phyloP scores from a whole-genome alignment of 352 stramenopile species.

The Pythium biforme region DNA sequence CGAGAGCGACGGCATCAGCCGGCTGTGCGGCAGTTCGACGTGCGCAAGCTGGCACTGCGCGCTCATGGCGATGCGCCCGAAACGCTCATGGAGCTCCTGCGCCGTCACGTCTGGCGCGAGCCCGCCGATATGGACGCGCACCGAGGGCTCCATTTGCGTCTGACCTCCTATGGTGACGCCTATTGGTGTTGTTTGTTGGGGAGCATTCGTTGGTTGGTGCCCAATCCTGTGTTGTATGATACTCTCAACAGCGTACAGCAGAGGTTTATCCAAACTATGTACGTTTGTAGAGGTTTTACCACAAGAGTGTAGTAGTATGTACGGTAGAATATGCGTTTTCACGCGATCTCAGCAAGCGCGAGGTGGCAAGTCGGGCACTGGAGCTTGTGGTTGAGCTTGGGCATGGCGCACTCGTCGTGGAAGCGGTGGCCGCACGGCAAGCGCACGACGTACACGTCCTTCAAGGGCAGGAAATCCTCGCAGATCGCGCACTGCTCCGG shows the following conservation, averaged over 20 bases:
- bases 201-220: conserved; percentile 15
- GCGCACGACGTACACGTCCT: conserved; percentile 35
- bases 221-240: conserved; percentile 15
- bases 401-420: conserved; percentile 66
- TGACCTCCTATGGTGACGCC: background rate
- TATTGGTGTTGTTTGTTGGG: background rate
- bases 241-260: background rate
- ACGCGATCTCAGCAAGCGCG: conserved; percentile 12
- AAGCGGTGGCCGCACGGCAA: conserved; percentile 62
- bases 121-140: conserved; percentile 68
- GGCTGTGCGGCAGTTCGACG: conserved; percentile 45
- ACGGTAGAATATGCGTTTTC: background rate
- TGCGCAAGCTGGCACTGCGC: conserved; percentile 32
- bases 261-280: conserved; percentile 3
- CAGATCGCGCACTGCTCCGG: conserved; percentile 13
- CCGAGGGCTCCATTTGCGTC: conserved; percentile 11
- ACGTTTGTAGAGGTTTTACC: background rate
- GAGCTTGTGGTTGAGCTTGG: conserved; percentile 56
- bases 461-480: conserved; percentile 11
- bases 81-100: conserved; percentile 60
- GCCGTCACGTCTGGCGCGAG: conserved; percentile 44
- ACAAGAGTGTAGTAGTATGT: background rate
- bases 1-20: conserved; percentile 12
- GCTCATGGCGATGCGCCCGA: conserved; percentile 41
- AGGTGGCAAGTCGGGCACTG: conserved; percentile 48